A percentile compares a stretch with the other conserved stretches of the same genome.
phyloP scores from a whole-genome alignment of 768 basidiomycete species.

The Russula dissimulans region DNA sequence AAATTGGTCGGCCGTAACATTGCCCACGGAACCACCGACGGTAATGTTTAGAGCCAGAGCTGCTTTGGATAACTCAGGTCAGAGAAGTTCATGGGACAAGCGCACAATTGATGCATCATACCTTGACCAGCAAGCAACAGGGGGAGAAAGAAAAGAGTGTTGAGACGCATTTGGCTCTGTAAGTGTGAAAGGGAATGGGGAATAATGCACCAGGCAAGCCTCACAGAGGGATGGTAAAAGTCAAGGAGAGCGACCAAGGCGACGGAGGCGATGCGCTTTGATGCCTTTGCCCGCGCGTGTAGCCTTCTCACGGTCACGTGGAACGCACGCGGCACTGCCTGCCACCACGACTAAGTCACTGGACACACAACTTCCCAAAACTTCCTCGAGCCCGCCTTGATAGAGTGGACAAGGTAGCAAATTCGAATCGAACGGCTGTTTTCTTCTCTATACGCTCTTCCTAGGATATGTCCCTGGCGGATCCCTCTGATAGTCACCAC shows the following conservation, averaged over 20 bases:
- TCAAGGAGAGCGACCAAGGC: not conserved
- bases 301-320: conserved; percentile 9
- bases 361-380: not conserved
- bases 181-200: conserved; percentile 1
- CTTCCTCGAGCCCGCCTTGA: not conserved
- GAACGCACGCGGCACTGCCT: not conserved
- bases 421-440: not conserved
- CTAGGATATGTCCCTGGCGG: not conserved
- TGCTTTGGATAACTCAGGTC: conserved; percentile 21
- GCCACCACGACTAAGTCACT: no score
- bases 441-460: not conserved
- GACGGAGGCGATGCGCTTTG: not conserved
- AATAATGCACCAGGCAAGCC: conserved; percentile 19
- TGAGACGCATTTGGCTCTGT: conserved; percentile 21
- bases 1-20: conserved; percentile 36
- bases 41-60: conserved; percentile 41
- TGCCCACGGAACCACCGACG: conserved; percentile 30
- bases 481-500: not conserved
- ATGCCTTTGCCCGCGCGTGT: not conserved
- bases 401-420: not conserved
- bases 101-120: conserved; percentile 21
- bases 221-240: conserved; percentile 14
- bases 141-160: conserved; percentile 28
- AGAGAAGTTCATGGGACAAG: no score
- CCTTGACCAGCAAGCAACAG: conserved; percentile 51